Evolutionary conservation across 1,139 yeast genomes (phyloP).

Genomic region (Kurtzmaniella natalensis): DNA sequence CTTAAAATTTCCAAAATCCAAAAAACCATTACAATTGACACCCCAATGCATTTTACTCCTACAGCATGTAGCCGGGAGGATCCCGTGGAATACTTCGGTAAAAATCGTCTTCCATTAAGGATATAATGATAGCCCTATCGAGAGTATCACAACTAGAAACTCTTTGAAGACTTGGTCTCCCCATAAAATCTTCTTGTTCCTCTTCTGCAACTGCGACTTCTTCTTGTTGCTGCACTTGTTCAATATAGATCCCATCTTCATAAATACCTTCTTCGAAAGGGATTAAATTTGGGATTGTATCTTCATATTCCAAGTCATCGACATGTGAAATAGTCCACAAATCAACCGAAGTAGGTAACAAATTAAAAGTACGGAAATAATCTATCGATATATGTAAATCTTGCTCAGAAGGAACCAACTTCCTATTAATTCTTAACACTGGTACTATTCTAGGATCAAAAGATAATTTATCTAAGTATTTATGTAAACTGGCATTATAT

Average conservation of each 20-base stretch:
- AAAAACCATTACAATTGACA: too few relatives aligned
- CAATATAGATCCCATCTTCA: not conserved
- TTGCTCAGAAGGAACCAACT: slow-evolving; percentile 23
- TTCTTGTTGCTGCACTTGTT: slow-evolving; percentile 1
- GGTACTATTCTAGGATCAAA: slow-evolving; percentile 41
- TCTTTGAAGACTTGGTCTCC: not conserved
- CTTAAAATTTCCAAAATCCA: too few relatives aligned
- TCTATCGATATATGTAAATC: slow-evolving; percentile 23
- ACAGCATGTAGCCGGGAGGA: slow-evolving; percentile 6
- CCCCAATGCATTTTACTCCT: too few relatives aligned
- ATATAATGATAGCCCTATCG: slow-evolving; percentile 9
- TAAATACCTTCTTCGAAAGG: slow-evolving; percentile 7
- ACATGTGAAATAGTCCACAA: slow-evolving; percentile 36
- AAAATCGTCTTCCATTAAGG: slow-evolving; percentile 9
- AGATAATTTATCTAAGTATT: slow-evolving; percentile 32
- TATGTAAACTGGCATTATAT: slow-evolving; percentile 33
- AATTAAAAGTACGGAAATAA: slow-evolving; percentile 23
- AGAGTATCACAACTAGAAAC: slow-evolving; percentile 3
- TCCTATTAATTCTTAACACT: slow-evolving; percentile 32
- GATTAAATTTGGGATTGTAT: slow-evolving; percentile 28
- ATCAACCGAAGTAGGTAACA: slow-evolving; percentile 31
- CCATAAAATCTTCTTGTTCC: not conserved
- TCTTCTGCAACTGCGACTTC: not conserved
- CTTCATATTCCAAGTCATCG: slow-evolving; percentile 34
- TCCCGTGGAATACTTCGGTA: slow-evolving; percentile 3